Evolutionary conservation across 2,329 filamentous ascomycete species (phyloP).

Genomic region (Colletotrichum limetticola): DNA sequence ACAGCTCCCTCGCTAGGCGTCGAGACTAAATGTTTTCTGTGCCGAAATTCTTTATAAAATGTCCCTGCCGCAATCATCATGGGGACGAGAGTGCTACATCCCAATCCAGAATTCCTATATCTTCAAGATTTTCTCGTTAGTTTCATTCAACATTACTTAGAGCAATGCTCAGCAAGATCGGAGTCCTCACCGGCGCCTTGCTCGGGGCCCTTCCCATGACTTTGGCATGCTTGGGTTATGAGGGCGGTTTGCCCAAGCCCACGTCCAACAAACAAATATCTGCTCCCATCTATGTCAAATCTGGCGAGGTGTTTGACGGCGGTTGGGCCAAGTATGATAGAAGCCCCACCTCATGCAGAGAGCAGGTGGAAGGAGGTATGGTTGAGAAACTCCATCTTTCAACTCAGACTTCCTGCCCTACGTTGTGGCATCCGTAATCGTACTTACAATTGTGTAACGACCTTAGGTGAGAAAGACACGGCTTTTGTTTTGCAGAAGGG

Average conservation of each 20-base stretch:
- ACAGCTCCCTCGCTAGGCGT: too few relatives aligned
- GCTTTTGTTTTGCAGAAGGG: too few relatives aligned
- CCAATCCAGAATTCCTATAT: neutral
- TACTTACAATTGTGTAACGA: neutral
- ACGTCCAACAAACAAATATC: neutral
- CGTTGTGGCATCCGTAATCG: neutral
- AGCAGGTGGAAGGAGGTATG: neutral
- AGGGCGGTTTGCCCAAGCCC: neutral
- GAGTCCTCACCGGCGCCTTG: neutral
- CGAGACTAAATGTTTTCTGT: too few relatives aligned
- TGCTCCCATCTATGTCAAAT: neutral
- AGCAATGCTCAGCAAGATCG: neutral
- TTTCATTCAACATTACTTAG: too few relatives aligned
- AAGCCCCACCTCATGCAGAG: neutral
- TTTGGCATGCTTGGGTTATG: neutral
- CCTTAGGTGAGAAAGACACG: too few relatives aligned
- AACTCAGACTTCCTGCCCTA: neutral
- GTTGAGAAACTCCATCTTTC: neutral
- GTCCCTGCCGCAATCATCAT: neutral
- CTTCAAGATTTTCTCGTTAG: too few relatives aligned
- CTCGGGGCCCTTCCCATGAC: neutral
- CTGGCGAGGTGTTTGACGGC: neutral
- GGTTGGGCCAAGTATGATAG: neutral
- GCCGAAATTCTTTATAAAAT: neutral
- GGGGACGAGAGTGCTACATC: neutral